Percentiles rank a stretch among this genome's conserved stretches.
phyloP scores from a whole-genome alignment of 768 basidiomycete species.

The Gloeophyllum trabeum region DNA sequence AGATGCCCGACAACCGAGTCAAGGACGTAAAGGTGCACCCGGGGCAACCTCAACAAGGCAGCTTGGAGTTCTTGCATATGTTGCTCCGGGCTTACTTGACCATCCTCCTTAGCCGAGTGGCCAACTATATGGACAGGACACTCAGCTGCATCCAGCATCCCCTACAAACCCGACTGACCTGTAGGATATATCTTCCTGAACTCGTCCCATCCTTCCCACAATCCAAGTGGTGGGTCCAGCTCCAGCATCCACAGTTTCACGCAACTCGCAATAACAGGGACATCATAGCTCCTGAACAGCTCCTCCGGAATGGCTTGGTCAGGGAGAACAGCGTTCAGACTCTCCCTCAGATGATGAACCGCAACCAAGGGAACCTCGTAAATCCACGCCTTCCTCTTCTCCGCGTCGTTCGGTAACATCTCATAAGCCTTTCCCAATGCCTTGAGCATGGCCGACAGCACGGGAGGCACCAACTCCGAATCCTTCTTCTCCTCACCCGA shows the following conservation, averaged over 20 bases:
- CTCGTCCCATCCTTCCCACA: constrained; percentile 91
- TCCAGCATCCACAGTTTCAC: constrained; percentile 91
- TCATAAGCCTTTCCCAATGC: constrained; percentile 55
- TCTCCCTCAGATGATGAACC: constrained; percentile 79
- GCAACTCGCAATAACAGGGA: constrained; percentile 75
- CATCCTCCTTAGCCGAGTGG: constrained; percentile 38
- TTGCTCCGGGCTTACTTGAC: constrained; percentile 39
- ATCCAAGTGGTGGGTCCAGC: constrained; percentile 73
- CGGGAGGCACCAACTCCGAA: constrained; percentile 63
- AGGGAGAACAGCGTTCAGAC: constrained; percentile 61
- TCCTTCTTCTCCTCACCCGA: constrained; percentile 43
- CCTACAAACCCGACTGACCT: constrained; percentile 20
- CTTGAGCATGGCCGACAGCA: constrained; percentile 54
- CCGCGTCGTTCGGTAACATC: constrained; percentile 54
- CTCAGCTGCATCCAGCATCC: not conserved
- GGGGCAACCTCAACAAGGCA: constrained; percentile 61
- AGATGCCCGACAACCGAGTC: constrained; percentile 73
- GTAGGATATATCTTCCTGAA: constrained; percentile 78
- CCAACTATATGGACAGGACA: constrained; percentile 29
- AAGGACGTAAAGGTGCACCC: constrained; percentile 71
- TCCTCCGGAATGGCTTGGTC: constrained; percentile 36
- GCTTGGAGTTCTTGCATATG: constrained; percentile 49
- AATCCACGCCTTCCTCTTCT: constrained; percentile 87
- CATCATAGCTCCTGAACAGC: constrained; percentile 65
- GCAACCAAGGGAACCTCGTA: constrained; percentile 84